Conservation (phyloP, 2,329 filamentous ascomycete species). For the Epichloe bromicola region DNA sequence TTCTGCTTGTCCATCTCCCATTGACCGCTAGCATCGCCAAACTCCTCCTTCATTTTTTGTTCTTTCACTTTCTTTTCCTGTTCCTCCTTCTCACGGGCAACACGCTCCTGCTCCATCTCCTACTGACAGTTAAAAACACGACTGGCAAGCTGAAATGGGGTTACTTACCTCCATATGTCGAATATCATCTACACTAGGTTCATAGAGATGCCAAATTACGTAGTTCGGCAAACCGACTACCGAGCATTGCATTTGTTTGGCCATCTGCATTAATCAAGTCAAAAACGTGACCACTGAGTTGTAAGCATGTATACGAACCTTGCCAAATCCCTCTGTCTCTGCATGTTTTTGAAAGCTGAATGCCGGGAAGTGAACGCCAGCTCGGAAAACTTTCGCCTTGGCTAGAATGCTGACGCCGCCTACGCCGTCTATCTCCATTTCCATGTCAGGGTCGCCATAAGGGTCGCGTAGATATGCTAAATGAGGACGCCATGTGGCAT, state of each 20-base stretch:
- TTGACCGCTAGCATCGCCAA: constrained; percentile 61
- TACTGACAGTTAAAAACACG: constrained; percentile 19
- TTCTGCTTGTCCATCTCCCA: constrained; percentile 85
- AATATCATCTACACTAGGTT: constrained; percentile 95
- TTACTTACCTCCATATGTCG: constrained; percentile 74
- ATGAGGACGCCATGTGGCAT: constrained; percentile 95
- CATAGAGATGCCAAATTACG: constrained; percentile 98
- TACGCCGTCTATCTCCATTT: constrained; percentile 98
- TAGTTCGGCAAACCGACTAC: constrained; percentile 95
- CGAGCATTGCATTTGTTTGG: constrained; percentile 87
- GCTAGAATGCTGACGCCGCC: constrained; percentile 95
- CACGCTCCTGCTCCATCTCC: constrained; percentile 87
- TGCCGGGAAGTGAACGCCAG: constrained; percentile 91
- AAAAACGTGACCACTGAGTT: not conserved
- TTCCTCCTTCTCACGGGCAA: constrained; percentile 61
- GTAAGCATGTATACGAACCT: constrained; percentile 44
- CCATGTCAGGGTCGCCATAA: constrained; percentile 96
- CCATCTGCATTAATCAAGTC: constrained; percentile 54
- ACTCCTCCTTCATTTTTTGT: constrained; percentile 59
- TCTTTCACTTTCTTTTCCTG: constrained; percentile 61
- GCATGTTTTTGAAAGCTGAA: constrained; percentile 99
- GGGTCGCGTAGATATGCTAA: constrained; percentile 92
- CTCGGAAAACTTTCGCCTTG: constrained; percentile 89
- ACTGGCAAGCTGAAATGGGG: not conserved
- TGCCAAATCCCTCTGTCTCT: constrained; percentile 96